Evolutionary conservation across 2,329 filamentous ascomycete genomes (phyloP).

Genomic region (Ophiostoma quercus): DNA sequence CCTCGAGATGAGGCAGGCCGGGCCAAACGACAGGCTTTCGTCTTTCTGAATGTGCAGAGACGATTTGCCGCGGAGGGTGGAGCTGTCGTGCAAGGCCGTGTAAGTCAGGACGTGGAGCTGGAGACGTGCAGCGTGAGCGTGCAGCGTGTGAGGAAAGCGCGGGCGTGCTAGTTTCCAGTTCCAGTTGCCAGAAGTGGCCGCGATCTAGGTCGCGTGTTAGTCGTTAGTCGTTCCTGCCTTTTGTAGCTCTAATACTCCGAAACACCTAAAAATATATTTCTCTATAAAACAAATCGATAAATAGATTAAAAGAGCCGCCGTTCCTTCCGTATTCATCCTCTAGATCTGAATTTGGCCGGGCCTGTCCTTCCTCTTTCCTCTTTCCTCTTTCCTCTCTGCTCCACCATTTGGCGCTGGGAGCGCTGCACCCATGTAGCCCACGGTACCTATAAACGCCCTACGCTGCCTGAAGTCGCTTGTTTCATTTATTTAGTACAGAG

Average conservation of each 20-base stretch:
- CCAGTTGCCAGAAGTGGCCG: not conserved
- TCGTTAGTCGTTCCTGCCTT: not conserved
- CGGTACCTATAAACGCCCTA: not conserved
- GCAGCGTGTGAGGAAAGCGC: not conserved
- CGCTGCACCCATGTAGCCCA: not conserved
- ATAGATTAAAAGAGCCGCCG: not conserved
- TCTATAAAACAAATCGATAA: not conserved
- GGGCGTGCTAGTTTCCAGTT: not conserved
- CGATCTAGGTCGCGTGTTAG: slow-evolving; percentile 15
- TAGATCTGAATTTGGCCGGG: not conserved
- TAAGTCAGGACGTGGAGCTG: not conserved
- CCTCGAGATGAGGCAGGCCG: slow-evolving; percentile 23
- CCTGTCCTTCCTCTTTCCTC: not conserved
- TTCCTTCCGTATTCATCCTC: not conserved
- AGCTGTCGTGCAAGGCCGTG: not conserved
- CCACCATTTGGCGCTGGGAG: slow-evolving; percentile 9
- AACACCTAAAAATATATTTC: slow-evolving; percentile 1
- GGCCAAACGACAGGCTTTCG: slow-evolving; percentile 25
- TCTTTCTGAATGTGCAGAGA: not conserved
- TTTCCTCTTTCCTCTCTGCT: not conserved
- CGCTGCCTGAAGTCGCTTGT: not conserved
- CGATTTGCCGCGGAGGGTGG: slow-evolving; percentile 12
- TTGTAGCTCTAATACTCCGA: not conserved
- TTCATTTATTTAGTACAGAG: not conserved
- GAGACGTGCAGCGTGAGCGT: not conserved